phyloP scores from a whole-genome alignment of 108 stramenopile species.

The Discostella pseudostelligera region DNA sequence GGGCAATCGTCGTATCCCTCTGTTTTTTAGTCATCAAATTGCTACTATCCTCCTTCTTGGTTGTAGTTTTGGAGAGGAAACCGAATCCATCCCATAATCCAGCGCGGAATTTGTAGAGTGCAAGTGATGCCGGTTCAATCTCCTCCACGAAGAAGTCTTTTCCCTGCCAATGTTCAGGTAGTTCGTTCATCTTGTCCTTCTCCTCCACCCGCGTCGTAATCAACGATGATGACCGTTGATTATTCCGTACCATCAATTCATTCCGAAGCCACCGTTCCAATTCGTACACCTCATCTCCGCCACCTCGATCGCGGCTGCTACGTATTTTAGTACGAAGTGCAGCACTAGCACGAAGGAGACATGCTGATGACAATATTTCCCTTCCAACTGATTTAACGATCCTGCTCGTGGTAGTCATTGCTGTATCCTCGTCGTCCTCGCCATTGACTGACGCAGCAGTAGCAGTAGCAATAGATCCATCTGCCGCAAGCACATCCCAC shows the following conservation, averaged over 20 bases:
- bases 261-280: conserved; percentile 52
- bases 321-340: conserved; percentile 45
- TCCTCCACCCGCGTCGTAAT: not conserved
- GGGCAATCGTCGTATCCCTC: conserved; percentile 20
- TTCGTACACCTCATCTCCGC: conserved; percentile 45
- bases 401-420: not conserved
- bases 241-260: conserved; percentile 20
- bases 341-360: conserved; percentile 51
- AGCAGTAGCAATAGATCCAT: conserved; percentile 6
- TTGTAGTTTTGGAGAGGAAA: conserved; percentile 24
- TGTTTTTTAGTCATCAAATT: conserved; percentile 11
- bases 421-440: conserved; percentile 3
- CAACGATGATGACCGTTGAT: conserved; percentile 2
- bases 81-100: conserved; percentile 36
- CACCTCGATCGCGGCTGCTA: conserved; percentile 24
- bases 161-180: conserved; percentile 33
- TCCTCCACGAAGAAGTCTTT: conserved; percentile 47
- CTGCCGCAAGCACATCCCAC: conserved; percentile 51
- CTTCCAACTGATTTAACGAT: conserved; percentile 34
- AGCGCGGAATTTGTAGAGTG: conserved; percentile 38
- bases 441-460: conserved; percentile 2
- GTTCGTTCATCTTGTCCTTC: not conserved
- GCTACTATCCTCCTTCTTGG: conserved; percentile 6
- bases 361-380: conserved; percentile 45
- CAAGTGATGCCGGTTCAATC: conserved; percentile 44